Evolutionary conservation across 352 stramenopile genomes (phyloP).

Genomic region (Phytophthora niederhauseri): DNA sequence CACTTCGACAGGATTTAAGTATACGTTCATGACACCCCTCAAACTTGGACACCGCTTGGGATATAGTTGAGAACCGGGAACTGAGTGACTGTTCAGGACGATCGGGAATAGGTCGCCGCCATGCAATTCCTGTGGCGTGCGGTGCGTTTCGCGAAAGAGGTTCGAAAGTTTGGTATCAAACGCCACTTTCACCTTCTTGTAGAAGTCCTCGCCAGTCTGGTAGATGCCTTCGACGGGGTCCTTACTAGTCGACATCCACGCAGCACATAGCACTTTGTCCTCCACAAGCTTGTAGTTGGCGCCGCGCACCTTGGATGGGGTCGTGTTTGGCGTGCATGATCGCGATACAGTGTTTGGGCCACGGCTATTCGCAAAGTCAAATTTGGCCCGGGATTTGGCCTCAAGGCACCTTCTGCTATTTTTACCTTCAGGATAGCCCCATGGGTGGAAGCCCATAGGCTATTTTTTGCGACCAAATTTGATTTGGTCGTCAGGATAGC

Average conservation of each 20-base stretch:
- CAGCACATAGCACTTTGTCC: background rate
- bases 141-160: background rate
- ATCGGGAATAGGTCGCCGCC: background rate
- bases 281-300: background rate
- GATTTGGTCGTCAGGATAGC: background rate
- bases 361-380: background rate
- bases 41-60: background rate
- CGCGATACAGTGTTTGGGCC: background rate
- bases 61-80: background rate
- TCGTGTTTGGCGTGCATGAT: background rate
- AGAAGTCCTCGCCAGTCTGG: constrained; percentile 11
- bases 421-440: background rate
- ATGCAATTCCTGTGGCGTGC: background rate
- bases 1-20: background rate
- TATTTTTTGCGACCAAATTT: background rate
- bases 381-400: background rate
- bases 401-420: background rate
- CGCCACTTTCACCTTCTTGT: background rate
- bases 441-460: background rate
- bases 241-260: background rate
- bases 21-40: background rate
- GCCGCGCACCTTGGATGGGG: background rate
- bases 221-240: background rate
- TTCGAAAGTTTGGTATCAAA: background rate
- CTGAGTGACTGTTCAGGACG: background rate